phyloP scores from a whole-genome alignment of 305 asterid genomes.

The Fraxinus dipetala region DNA sequence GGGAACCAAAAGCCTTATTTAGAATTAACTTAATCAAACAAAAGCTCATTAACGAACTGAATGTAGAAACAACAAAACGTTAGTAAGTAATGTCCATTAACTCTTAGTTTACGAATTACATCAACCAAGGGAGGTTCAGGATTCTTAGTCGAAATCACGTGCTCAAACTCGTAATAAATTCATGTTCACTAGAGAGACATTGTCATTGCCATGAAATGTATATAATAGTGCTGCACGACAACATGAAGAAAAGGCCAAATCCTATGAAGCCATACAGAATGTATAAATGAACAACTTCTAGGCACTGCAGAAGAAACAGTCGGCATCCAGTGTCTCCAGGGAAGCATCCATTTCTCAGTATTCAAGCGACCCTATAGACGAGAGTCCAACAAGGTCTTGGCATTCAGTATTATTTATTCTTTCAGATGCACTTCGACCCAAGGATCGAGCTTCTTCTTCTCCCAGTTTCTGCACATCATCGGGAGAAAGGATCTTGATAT shows the following conservation, averaged over 20 bases:
- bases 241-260: not conserved
- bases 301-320: conserved; percentile 10
- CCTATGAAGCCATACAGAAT: not conserved
- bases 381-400: conserved; percentile 44
- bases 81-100: not conserved
- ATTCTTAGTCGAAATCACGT: not conserved
- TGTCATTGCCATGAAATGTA: not conserved
- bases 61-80: not conserved
- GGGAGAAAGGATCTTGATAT: conserved; percentile 92
- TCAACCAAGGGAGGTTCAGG: not conserved
- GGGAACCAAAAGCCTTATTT: not conserved
- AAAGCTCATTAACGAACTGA: not conserved
- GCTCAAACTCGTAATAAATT: not conserved
- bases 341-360: conserved; percentile 29
- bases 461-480: conserved; percentile 81
- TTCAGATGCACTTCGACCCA: conserved; percentile 41
- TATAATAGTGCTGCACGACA: not conserved
- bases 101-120: not conserved
- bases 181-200: not conserved
- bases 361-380: conserved; percentile 56
- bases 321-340: conserved; percentile 1
- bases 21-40: not conserved
- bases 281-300: not conserved
- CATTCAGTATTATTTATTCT: conserved; percentile 43
- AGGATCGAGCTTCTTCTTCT: conserved; percentile 60